Conservation (phyloP, 352 stramenopile genomes). For the Phytophthora pluvialis region DNA sequence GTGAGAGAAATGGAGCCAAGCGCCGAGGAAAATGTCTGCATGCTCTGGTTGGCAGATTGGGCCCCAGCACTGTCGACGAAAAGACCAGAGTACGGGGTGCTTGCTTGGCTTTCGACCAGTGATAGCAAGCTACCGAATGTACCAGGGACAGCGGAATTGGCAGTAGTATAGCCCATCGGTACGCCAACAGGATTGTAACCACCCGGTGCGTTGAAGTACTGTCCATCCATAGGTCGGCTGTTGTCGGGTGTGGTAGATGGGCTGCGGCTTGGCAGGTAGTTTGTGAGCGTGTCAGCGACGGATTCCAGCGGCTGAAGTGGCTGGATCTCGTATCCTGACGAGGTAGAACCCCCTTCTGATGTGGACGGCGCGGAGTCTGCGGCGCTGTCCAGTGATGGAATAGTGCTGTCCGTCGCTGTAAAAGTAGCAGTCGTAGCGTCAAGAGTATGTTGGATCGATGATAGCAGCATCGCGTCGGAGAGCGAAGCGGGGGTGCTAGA, state of each 20-base stretch:
- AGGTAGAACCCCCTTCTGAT: background rate
- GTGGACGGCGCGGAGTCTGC: slow-evolving; percentile 10
- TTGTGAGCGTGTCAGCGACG: slow-evolving; percentile 40
- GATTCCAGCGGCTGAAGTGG: slow-evolving; percentile 40
- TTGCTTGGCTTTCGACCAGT: slow-evolving; percentile 12
- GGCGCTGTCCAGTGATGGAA: slow-evolving; percentile 10
- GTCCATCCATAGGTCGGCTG: slow-evolving; percentile 15
- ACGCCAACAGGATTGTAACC: slow-evolving; percentile 21
- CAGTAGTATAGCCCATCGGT: slow-evolving; percentile 7
- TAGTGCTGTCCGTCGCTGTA: slow-evolving; percentile 17
- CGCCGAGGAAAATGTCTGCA: slow-evolving; percentile 33
- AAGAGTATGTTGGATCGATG: slow-evolving; percentile 51
- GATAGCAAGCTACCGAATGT: slow-evolving; percentile 28
- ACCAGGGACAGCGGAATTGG: background rate
- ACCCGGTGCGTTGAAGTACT: slow-evolving; percentile 28
- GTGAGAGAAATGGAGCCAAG: slow-evolving; percentile 36
- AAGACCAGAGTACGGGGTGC: slow-evolving; percentile 27
- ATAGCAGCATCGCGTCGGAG: slow-evolving; percentile 57
- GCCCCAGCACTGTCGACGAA: slow-evolving; percentile 32
- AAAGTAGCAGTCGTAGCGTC: slow-evolving; percentile 26
- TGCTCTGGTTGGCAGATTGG: slow-evolving; percentile 15
- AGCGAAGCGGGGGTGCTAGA: slow-evolving; percentile 15
- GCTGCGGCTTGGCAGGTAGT: slow-evolving; percentile 40
- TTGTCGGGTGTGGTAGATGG: background rate
- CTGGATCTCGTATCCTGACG: slow-evolving; percentile 35